A percentile compares a stretch with the other conserved stretches of the same genome.
These are phyloP conservation scores for Trichosporon sp. DNA, from an alignment of 1,284 basidiomycete species.

Conservation along the genomic window DNA sequence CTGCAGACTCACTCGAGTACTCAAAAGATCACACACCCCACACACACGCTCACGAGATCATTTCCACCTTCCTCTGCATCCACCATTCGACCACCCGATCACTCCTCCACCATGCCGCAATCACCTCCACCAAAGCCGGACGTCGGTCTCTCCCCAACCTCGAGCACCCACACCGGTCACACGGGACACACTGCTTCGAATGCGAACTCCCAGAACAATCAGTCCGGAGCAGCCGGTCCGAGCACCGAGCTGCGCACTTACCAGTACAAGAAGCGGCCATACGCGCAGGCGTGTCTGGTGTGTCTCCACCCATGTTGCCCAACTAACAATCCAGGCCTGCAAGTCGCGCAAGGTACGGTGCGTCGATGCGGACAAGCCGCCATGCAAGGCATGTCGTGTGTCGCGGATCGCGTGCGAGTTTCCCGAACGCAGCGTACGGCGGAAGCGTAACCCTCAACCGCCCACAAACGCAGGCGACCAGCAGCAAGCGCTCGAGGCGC, in stretches of 20 bases:
- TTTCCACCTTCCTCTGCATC: not conserved
- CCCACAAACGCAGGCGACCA: not conserved
- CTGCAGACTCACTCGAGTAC: no score
- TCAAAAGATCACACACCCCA: no score
- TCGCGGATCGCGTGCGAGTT: conserved; percentile 36
- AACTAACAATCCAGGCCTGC: conserved; percentile 29
- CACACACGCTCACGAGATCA: not conserved
- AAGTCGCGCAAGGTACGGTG: conserved; percentile 37
- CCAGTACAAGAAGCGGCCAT: conserved; percentile 35
- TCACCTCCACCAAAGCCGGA: conserved; percentile 13
- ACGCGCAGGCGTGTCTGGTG: conserved; percentile 36
- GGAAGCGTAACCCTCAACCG: conserved; percentile 14
- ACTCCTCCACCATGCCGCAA: not conserved
- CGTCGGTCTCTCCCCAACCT: not conserved
- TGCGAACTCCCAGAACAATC: not conserved
- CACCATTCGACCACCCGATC: not conserved
- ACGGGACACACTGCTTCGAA: no score
- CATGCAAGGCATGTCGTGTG: conserved; percentile 34
- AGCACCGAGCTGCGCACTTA: conserved; percentile 21
- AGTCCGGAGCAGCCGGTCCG: not conserved
- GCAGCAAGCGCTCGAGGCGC: conserved; percentile 25
- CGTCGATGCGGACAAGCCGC: conserved; percentile 34
- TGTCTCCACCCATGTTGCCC: conserved; percentile 6
- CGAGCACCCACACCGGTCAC: conserved; percentile 2
- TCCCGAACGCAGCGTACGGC: conserved; percentile 27